phyloP scores from a whole-genome alignment of 306 rosid species.

The Citrullus amarus region DNA sequence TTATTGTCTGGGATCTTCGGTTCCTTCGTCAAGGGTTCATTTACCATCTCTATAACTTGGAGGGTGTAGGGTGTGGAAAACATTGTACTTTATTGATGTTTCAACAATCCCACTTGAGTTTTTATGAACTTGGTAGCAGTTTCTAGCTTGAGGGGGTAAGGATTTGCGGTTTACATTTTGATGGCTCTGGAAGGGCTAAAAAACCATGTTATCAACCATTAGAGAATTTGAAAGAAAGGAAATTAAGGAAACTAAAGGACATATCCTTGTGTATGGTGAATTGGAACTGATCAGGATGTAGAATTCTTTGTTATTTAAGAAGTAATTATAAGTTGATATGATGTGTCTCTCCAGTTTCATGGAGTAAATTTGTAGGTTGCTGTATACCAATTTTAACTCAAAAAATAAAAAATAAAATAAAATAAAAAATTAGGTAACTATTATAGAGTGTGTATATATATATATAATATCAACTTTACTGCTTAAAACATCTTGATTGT shows the following conservation, averaged over 20 bases:
- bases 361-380: not conserved
- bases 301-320: conserved; percentile 2
- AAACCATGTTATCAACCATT: not conserved
- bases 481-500: too few relatives aligned
- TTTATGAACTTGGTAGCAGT: conserved; percentile 6
- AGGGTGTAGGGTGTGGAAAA: conserved; percentile 24
- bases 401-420: too few relatives aligned
- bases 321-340: not conserved
- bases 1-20: not conserved
- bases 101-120: conserved; percentile 7
- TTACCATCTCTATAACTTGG: conserved; percentile 13
- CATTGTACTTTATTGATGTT: conserved; percentile 16
- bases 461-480: too few relatives aligned
- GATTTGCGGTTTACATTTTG: not conserved
- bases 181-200: conserved; percentile 1
- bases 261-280: conserved; percentile 1
- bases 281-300: not conserved
- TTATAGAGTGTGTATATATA: too few relatives aligned
- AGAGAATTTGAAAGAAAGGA: not conserved
- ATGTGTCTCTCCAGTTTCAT: not conserved
- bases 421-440: too few relatives aligned
- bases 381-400: not conserved
- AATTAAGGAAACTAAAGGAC: not conserved
- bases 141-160: conserved; percentile 4
- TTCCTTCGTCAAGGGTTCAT: conserved; percentile 4